Conservation (phyloP, 306 rosid species). For the Astragalus membranaceus region DNA sequence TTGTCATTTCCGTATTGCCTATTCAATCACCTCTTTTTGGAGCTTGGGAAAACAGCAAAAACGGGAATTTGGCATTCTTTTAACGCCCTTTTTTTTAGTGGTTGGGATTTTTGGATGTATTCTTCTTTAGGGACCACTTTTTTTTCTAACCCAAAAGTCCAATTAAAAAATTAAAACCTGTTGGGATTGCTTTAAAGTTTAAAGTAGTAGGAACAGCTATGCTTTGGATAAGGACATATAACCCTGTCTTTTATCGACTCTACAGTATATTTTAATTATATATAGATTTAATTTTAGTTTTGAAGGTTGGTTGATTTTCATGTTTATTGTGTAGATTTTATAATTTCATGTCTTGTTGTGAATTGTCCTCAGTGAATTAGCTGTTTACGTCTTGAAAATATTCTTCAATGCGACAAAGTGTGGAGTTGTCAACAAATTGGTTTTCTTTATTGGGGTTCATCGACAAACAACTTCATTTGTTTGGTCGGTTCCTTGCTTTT, state of each 20-base stretch:
- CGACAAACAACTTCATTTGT: conserved; percentile 48
- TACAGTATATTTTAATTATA: not conserved
- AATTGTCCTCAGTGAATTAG: conserved; percentile 37
- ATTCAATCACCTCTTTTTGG: conserved; percentile 33
- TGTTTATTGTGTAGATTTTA: conserved; percentile 37
- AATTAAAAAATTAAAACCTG: conserved; percentile 19
- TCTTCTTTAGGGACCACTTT: conserved; percentile 42
- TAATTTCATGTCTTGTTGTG: conserved; percentile 38
- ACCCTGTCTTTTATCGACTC: conserved; percentile 71
- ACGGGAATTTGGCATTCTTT: conserved; percentile 44
- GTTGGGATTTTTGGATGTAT: conserved; percentile 67
- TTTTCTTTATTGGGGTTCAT: conserved; percentile 33
- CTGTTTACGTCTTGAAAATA: conserved; percentile 54
- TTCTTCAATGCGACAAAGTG: conserved; percentile 41
- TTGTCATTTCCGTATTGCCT: conserved; percentile 48
- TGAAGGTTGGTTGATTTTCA: conserved; percentile 6
- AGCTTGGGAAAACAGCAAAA: conserved; percentile 47
- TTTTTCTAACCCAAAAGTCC: conserved; percentile 14
- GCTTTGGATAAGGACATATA: conserved; percentile 65
- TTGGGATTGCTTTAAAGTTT: conserved; percentile 54
- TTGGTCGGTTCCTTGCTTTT: conserved; percentile 35
- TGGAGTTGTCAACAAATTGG: conserved; percentile 51
- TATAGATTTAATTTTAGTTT: conserved; percentile 1
- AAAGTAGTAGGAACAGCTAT: conserved; percentile 65
- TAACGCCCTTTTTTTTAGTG: conserved; percentile 23